Percentiles rank a stretch among this genome's conserved stretches.
Evolutionary conservation across 257 asterid species (phyloP).

Genomic region (Solanum paucissectum): DNA sequence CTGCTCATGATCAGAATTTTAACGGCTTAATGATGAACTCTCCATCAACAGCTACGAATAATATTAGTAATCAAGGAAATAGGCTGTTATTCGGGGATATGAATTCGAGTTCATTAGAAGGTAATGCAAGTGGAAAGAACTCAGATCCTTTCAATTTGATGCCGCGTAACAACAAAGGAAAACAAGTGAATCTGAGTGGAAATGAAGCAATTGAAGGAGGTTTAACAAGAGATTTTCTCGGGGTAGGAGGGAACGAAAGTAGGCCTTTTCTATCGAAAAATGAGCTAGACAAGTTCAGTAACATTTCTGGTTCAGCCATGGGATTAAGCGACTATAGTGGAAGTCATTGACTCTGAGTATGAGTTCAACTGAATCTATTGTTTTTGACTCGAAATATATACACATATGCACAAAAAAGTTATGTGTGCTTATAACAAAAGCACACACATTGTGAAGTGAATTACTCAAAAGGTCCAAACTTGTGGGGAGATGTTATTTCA

Average conservation of each 20-base stretch:
- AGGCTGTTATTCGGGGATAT: neutral
- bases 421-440: neutral
- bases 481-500: neutral
- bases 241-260: constrained; percentile 1
- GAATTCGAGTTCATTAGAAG: neutral
- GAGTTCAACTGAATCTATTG: neutral
- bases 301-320: neutral
- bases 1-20: neutral
- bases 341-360: neutral
- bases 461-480: neutral
- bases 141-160: neutral
- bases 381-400: neutral
- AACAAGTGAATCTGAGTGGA: neutral
- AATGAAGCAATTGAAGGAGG: neutral
- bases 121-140: neutral
- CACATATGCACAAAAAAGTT: neutral
- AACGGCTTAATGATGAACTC: neutral
- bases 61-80: neutral
- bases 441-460: neutral
- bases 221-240: constrained; percentile 6
- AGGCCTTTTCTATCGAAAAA: neutral
- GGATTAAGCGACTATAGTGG: neutral
- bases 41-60: neutral
- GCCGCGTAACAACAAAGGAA: constrained; percentile 1
- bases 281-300: neutral